Percentiles rank a stretch among this genome's conserved stretches.
These are phyloP conservation scores for Candida sp. DNA, from an alignment of 1,139 yeast genomes.

Conservation along the genomic window DNA sequence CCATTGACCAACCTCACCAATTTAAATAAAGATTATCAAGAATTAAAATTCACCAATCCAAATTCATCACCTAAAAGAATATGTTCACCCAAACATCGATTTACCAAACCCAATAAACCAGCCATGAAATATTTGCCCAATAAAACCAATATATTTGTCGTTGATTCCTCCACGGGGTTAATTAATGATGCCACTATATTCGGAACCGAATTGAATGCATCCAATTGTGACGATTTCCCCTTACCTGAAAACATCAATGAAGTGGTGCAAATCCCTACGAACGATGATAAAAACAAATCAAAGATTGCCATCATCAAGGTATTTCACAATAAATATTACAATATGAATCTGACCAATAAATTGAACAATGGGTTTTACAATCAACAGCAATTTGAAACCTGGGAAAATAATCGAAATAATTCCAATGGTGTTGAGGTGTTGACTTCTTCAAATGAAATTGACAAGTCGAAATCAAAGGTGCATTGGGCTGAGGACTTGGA, in stretches of 20 bases:
- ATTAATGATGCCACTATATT: conserved; percentile 69
- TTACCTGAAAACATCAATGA: conserved; percentile 58
- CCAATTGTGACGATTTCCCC: conserved; percentile 62
- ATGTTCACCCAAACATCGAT: conserved; percentile 41
- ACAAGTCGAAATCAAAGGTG: conserved; percentile 17
- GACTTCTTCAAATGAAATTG: conserved; percentile 3
- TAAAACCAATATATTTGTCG: conserved; percentile 45
- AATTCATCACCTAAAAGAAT: conserved; percentile 17
- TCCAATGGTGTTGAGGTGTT: conserved; percentile 13
- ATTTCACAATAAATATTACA: conserved; percentile 19
- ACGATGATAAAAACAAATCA: conserved; percentile 25
- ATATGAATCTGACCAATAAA: background rate
- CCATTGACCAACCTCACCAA: conserved; percentile 18
- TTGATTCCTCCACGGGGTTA: conserved; percentile 66
- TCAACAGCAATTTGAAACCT: conserved; percentile 19
- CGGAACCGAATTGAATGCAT: conserved; percentile 72
- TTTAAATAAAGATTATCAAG: conserved; percentile 8
- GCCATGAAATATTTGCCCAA: conserved; percentile 31
- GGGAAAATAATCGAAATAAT: conserved; percentile 11
- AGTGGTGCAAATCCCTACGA: conserved; percentile 66
- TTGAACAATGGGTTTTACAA: conserved; percentile 27
- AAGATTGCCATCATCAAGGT: conserved; percentile 61
- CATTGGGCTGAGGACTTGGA: conserved; percentile 54
- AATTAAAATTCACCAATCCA: background rate
- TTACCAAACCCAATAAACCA: conserved; percentile 30